phyloP scores from a whole-genome alignment of 805 yeast genomes.

The Candida argentea region DNA sequence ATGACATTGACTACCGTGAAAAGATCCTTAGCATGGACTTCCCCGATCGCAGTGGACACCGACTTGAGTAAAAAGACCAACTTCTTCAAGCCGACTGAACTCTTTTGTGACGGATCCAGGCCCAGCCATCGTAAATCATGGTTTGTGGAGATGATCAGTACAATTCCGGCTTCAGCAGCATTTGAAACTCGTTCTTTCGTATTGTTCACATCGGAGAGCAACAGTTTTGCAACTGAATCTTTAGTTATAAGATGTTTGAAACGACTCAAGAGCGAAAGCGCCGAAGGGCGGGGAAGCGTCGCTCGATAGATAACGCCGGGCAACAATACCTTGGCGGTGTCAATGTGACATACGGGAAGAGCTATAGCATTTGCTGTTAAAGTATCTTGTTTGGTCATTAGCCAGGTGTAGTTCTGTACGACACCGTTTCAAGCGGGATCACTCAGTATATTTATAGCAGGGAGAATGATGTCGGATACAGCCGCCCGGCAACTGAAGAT shows the following conservation, averaged over 20 bases:
- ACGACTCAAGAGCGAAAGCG: slow-evolving; percentile 35
- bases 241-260: slow-evolving; percentile 21
- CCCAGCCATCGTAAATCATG: no score
- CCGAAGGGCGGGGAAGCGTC: slow-evolving; percentile 37
- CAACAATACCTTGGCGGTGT: slow-evolving; percentile 37
- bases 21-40: no score
- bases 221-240: slow-evolving; percentile 19
- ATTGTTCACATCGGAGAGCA: slow-evolving; percentile 24
- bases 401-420: no score
- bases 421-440: no score
- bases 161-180: slow-evolving; percentile 23
- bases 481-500: no score
- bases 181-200: slow-evolving; percentile 13
- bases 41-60: slow-evolving; percentile 21
- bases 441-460: no score
- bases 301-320: slow-evolving; percentile 59
- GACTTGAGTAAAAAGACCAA: slow-evolving; percentile 27
- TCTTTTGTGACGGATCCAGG: no score
- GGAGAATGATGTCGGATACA: no score
- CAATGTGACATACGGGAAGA: slow-evolving; percentile 31
- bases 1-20: slow-evolving; percentile 38
- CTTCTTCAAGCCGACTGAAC: no score
- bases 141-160: slow-evolving; percentile 12
- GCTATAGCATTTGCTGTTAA: no score
- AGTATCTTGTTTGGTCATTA: no score